phyloP scores from a whole-genome alignment of 2,329 filamentous ascomycete genomes.

The Exophiala sp. region DNA sequence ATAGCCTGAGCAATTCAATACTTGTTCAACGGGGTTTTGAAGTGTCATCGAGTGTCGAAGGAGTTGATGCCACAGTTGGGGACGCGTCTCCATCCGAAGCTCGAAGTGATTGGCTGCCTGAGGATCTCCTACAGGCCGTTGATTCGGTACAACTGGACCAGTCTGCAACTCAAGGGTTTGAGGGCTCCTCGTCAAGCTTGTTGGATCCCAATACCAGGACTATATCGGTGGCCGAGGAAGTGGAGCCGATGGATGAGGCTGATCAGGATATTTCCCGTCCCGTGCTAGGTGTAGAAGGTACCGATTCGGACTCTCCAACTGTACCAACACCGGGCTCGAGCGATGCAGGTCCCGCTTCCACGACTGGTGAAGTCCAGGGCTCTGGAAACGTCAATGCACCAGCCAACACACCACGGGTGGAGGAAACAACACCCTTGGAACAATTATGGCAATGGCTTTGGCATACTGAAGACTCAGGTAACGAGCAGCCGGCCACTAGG shows the following conservation, averaged over 20 bases:
- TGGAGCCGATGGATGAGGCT: neutral
- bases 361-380: neutral
- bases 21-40: conserved; percentile 10
- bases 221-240: conserved; percentile 1
- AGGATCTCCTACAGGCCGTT: neutral
- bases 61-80: neutral
- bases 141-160: neutral
- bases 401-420: neutral
- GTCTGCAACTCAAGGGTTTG: neutral
- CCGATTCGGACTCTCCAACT: conserved; percentile 9
- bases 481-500: conserved; percentile 39
- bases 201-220: neutral
- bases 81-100: conserved; percentile 1
- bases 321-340: conserved; percentile 15
- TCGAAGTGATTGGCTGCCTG: neutral
- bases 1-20: conserved; percentile 14
- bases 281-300: neutral
- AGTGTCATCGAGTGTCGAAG: neutral
- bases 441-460: conserved; percentile 42
- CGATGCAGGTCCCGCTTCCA: conserved; percentile 2
- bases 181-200: neutral
- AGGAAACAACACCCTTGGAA: conserved; percentile 18
- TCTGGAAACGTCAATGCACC: neutral
- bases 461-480: conserved; percentile 36
- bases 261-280: neutral